Base-by-base conservation (phyloP, 2,329 filamentous ascomycete genomes). In the Colletotrichum theobromicola region DNA sequence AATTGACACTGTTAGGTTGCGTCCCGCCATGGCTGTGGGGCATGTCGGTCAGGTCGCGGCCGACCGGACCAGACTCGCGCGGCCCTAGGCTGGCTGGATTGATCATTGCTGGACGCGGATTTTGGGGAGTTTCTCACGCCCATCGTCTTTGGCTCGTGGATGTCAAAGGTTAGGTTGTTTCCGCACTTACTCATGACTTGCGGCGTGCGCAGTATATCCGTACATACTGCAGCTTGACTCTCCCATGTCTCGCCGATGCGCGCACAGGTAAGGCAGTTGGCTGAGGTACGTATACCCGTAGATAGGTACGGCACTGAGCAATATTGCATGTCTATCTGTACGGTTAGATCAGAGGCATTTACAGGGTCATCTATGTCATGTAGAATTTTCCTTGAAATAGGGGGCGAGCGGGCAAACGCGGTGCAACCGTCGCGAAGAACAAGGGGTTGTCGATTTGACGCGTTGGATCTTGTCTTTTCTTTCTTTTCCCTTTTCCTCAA, bases 381-480 rank as follows among this genome's bases (percentile, higher is more conserved):
- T 46, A 28, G 35, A 46, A n/a, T 46, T 64, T 46, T 30, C 15
- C 35, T 21, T 21, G 28, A 46, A 46, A 64, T 46, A 61, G 34
- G 61, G 61, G 61, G 61, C 61, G 34, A 15, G 35, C 35, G 24
- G 16, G 61, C 21, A 64, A 72, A 70, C 72, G 69, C 70, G 69
- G 77, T 77, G 75, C 72, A 77, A 76, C 76, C 67, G 35, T 67
- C 73, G 75, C 69, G 63, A 61, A 71, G 70, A 71, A 75, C 63
- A 62, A 37, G 67, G 28, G 64, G 5, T 34, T n/a, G 35, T 46
- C 34, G 34, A 21, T 63, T 63, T 63, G 35, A 26, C 61, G 35
- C 24, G 61, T 64, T 46, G 35, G 34, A 60, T 60, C 60, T 46
- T 15, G 26, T 16, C 18, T n/a, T 64, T 50, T 64, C 24, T 64